These are phyloP conservation scores for Tulasnella sp. DNA, from an alignment of 768 basidiomycete genomes.

Conservation along the genomic window DNA sequence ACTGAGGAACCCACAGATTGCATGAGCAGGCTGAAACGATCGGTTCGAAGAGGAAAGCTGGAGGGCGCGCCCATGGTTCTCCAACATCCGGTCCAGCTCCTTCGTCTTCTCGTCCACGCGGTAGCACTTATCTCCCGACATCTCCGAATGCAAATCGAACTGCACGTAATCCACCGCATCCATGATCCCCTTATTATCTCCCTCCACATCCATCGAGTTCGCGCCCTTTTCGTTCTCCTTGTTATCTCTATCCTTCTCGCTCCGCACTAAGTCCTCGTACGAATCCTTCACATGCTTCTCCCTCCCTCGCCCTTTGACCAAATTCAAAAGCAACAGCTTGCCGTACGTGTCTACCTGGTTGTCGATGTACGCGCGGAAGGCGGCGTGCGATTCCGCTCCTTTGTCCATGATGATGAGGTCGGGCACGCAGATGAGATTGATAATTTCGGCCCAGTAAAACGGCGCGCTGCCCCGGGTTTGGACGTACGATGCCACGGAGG, in stretches of 20 bases:
- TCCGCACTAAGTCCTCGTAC: conserved; percentile 73
- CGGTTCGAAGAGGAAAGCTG: neutral
- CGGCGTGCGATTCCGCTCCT: conserved; percentile 72
- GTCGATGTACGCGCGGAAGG: conserved; percentile 71
- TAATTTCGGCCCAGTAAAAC: conserved; percentile 95
- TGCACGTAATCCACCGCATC: conserved; percentile 77
- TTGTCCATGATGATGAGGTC: conserved; percentile 96
- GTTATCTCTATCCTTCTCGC: conserved; percentile 53
- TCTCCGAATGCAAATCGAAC: conserved; percentile 97
- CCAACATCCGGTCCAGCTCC: conserved; percentile 68
- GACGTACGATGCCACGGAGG: conserved; percentile 70
- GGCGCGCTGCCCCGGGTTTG: conserved; percentile 95
- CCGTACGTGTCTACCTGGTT: conserved; percentile 77
- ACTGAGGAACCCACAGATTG: conserved; percentile 46
- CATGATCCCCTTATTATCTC: conserved; percentile 62
- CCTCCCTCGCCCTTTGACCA: conserved; percentile 91
- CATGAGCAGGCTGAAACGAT: neutral
- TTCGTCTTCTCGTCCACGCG: conserved; percentile 83
- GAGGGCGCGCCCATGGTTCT: conserved; percentile 62
- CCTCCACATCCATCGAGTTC: conserved; percentile 57
- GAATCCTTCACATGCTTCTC: conserved; percentile 96
- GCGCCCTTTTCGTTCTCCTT: conserved; percentile 95
- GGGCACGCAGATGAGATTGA: conserved; percentile 92
- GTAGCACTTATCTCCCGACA: conserved; percentile 93
- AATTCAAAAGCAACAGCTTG: conserved; percentile 76